Evolutionary conservation across 352 stramenopile genomes (phyloP).

Genomic region (Globisporangium spinosum): DNA sequence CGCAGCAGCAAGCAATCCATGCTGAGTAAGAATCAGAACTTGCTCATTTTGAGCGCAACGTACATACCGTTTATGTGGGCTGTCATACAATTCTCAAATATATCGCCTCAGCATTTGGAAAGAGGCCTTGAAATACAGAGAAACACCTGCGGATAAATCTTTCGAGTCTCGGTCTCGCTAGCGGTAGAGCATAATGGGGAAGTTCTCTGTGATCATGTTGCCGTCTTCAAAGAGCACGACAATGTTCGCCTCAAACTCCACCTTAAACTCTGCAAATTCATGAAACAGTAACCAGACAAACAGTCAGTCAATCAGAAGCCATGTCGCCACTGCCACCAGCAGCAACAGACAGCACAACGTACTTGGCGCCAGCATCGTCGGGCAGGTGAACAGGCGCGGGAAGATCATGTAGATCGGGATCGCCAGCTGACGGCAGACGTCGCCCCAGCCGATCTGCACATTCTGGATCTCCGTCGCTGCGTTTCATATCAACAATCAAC

Average conservation of each 20-base stretch:
- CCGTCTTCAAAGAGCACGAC: conserved; percentile 90
- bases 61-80: not conserved
- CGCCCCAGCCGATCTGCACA: conserved; percentile 90
- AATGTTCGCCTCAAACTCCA: conserved; percentile 93
- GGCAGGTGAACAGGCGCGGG: conserved; percentile 89
- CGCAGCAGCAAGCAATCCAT: not conserved
- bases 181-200: conserved; percentile 83
- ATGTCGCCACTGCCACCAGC: not conserved
- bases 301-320: not conserved
- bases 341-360: not conserved
- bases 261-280: conserved; percentile 63
- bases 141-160: not conserved
- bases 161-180: conserved; percentile 15
- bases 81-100: not conserved
- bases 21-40: not conserved
- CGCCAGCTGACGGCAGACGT: conserved; percentile 83
- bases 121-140: not conserved
- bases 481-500: not conserved
- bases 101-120: not conserved
- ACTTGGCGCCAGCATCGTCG: conserved; percentile 84
- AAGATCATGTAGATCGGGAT: conserved; percentile 96
- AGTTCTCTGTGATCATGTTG: conserved; percentile 90
- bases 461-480: conserved; percentile 93
- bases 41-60: not conserved
- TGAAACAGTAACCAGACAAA: not conserved